These are phyloP conservation scores for Fusarium siculi DNA, from an alignment of 2,329 filamentous ascomycete genomes.

Conservation along the genomic window DNA sequence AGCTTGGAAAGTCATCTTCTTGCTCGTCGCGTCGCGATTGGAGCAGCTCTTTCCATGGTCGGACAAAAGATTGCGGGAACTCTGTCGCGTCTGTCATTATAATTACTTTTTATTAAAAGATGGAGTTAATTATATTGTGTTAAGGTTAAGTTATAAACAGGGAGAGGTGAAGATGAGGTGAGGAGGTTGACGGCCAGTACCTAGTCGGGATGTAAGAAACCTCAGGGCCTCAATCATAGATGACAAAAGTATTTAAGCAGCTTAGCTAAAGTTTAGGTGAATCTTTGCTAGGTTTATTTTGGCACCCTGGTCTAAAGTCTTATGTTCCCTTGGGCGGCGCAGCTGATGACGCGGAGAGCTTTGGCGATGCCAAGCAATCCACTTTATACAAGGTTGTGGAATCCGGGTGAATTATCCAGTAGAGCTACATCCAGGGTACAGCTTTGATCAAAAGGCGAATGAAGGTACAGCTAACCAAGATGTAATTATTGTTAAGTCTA, in stretches of 20 bases:
- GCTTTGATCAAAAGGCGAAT: not conserved
- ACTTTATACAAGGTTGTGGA: not conserved
- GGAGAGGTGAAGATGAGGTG: slow-evolving; percentile 1
- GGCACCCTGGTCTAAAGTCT: not conserved
- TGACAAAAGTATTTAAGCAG: not conserved
- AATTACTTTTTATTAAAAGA: not conserved
- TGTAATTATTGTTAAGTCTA: not conserved
- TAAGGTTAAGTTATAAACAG: too few relatives aligned
- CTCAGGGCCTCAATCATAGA: rapidly evolving
- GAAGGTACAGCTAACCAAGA: not conserved
- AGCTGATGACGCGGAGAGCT: slow-evolving; percentile 30
- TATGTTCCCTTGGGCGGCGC: not conserved
- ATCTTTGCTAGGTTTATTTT: rapidly evolving
- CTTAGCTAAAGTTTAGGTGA: rapidly evolving
- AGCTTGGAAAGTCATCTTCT: slow-evolving; percentile 59
- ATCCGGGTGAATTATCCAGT: not conserved
- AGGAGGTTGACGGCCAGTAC: not conserved
- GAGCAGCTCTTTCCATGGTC: slow-evolving; percentile 52
- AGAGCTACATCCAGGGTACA: not conserved
- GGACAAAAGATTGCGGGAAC: slow-evolving; percentile 53
- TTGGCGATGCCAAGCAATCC: slow-evolving; percentile 20
- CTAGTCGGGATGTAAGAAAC: not conserved
- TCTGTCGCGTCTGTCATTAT: slow-evolving; percentile 21
- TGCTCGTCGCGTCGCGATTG: slow-evolving; percentile 49
- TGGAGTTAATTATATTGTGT: not conserved